Evolutionary conservation across 805 yeast genomes (phyloP).

Genomic region (Starmerella bacillaris): DNA sequence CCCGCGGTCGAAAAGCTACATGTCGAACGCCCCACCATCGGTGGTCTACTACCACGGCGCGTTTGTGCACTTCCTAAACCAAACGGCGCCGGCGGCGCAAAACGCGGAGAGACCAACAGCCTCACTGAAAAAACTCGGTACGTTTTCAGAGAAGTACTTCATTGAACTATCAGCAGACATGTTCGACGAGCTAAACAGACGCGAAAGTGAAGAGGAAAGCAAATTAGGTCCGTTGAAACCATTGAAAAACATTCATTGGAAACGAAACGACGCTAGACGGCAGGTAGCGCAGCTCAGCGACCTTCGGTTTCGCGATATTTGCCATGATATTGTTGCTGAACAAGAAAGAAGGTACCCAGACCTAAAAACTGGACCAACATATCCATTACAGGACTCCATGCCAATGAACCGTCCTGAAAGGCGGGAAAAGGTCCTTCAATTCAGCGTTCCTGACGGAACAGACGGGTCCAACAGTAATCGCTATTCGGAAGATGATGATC

Average conservation of each 20-base stretch:
- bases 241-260: conserved; percentile 63
- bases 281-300: conserved; percentile 73
- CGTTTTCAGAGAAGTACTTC: conserved; percentile 43
- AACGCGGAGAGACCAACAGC: conserved; percentile 6
- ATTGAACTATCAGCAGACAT: conserved; percentile 86
- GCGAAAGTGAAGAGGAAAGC: conserved; percentile 33
- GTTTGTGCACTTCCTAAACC: conserved; percentile 7
- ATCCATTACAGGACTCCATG: conserved; percentile 9
- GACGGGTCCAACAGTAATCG: too few species aligned
- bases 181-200: conserved; percentile 72
- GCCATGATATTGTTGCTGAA: conserved; percentile 73
- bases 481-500: too few species aligned
- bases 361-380: conserved; percentile 13
- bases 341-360: conserved; percentile 59
- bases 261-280: conserved; percentile 87
- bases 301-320: conserved; percentile 70
- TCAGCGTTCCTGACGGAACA: too few species aligned
- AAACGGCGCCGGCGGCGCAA: conserved; percentile 5
- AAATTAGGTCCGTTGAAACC: conserved; percentile 42
- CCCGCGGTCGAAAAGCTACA: too few species aligned
- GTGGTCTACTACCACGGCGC: conserved; percentile 10
- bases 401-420: conserved; percentile 2
- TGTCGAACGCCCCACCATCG: conserved; percentile 5
- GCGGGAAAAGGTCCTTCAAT: too few species aligned
- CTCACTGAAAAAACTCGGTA: conserved; percentile 37